Base-by-base conservation (phyloP, 2,329 filamentous ascomycete species). In the Metarhizium guizhouense region DNA sequence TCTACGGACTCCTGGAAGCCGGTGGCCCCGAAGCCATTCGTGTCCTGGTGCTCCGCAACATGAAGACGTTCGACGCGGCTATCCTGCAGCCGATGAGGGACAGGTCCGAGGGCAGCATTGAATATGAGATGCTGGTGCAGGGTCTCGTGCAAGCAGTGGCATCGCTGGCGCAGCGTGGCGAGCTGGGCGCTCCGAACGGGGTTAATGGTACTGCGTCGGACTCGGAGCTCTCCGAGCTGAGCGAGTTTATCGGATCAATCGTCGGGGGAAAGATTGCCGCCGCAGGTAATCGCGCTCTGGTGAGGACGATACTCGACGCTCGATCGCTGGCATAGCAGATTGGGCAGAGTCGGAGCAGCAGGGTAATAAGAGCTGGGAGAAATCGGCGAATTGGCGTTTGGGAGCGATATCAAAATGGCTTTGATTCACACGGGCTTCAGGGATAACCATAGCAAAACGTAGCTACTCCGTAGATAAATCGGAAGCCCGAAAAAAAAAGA, bases 1-100 rank as follows among this genome's bases (percentile, higher is more conserved):
- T 99, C 25, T 81, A 85, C 34, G 93, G 92, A 1, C 76, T 99
- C 3, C 79, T 86, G 2, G 84, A 86, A 1, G 86, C 95, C 29
- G 90, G 91, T 30, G 91, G 81, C 0, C 73, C 78, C 25, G 81
- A 83, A 64, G 78, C 79, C 7, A 76, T 84, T 40, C 77, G 80
- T 13, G 73, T 84, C 2, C 69, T 84, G 36, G 74, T 83, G 13
- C 68, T 84, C 38, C 77, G 78, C 18, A 82, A 82, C 61, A 71
- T 84, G 48, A 78, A 78, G 61, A 72, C 71, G 14, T 80, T 83
- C 54, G 80, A 83, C 62, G 63, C 72, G 0, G 72, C 71, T 6
- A 80, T 84, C 56, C 72, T 84, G 51, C 72, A 76, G 57, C 80
- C 79, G 5, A 67, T 84, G 47, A 76, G 70, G 55, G 77, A 82